phyloP scores from a whole-genome alignment of 306 rosid species.

The Quercus engelmannii region DNA sequence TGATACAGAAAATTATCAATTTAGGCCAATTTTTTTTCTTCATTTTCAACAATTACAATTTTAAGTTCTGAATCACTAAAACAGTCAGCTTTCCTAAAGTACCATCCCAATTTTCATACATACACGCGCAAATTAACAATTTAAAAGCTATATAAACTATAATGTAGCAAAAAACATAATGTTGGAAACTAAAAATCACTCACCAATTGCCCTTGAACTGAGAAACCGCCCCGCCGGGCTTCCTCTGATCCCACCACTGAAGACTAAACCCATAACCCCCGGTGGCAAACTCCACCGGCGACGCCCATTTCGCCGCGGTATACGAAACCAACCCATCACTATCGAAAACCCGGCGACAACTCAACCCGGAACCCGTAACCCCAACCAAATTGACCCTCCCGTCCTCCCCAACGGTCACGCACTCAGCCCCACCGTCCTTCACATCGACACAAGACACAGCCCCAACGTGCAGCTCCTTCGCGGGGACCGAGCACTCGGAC shows the following conservation, averaged over 20 bases:
- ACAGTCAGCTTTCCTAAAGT: background rate
- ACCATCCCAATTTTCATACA: background rate
- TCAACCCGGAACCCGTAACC: slow-evolving; percentile 46
- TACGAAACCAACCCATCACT: slow-evolving; percentile 79
- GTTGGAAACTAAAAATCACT: slow-evolving; percentile 9
- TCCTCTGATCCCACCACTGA: slow-evolving; percentile 97
- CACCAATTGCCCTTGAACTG: slow-evolving; percentile 84
- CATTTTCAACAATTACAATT: background rate
- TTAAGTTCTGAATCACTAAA: background rate
- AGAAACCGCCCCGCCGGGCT: slow-evolving; percentile 77
- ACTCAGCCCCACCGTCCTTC: slow-evolving; percentile 64
- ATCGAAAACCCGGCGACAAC: slow-evolving; percentile 49
- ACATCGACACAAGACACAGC: slow-evolving; percentile 53
- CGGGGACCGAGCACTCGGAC: slow-evolving; percentile 57
- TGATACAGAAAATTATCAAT: background rate
- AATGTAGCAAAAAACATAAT: background rate
- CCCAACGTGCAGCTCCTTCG: slow-evolving; percentile 43
- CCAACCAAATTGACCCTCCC: slow-evolving; percentile 72
- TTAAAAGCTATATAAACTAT: too few species aligned
- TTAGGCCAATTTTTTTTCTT: too few species aligned
- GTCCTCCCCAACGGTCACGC: slow-evolving; percentile 80
- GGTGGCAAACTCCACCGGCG: slow-evolving; percentile 80
- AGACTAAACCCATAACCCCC: slow-evolving; percentile 79
- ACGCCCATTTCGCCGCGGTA: slow-evolving; percentile 79
- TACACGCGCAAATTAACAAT: too few species aligned